Evolutionary conservation across 352 stramenopile species (phyloP).

Genomic region (Phytophthora pluvialis): DNA sequence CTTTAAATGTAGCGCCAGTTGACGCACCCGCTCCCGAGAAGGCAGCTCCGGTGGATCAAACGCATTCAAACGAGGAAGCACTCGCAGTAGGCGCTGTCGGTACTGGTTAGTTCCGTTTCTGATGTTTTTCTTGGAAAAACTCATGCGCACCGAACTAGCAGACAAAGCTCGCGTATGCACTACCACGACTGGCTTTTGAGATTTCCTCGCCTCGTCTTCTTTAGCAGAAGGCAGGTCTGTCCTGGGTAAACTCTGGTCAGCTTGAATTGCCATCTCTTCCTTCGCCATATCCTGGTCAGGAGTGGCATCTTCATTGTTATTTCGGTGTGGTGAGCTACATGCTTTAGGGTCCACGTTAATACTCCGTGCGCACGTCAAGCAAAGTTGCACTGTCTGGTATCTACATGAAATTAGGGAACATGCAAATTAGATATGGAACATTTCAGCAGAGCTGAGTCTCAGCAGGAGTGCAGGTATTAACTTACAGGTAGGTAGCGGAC

Average conservation of each 20-base stretch:
- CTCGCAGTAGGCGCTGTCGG: slow-evolving; percentile 37
- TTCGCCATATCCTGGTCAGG: background rate
- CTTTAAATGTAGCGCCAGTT: slow-evolving; percentile 49
- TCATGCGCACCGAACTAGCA: slow-evolving; percentile 35
- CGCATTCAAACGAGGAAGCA: slow-evolving; percentile 31
- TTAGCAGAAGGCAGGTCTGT: slow-evolving; percentile 7
- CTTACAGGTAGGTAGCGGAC: slow-evolving; percentile 48
- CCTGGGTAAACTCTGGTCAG: background rate
- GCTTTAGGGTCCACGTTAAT: slow-evolving; percentile 30
- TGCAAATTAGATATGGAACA: background rate
- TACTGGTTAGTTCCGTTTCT: slow-evolving; percentile 39
- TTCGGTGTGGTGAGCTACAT: background rate
- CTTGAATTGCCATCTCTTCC: background rate
- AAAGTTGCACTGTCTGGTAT: slow-evolving; percentile 55
- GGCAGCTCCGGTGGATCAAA: slow-evolving; percentile 13
- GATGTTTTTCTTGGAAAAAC: slow-evolving; percentile 46
- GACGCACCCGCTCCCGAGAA: slow-evolving; percentile 40
- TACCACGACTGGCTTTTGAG: slow-evolving; percentile 31
- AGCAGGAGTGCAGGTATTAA: background rate
- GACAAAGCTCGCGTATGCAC: slow-evolving; percentile 36
- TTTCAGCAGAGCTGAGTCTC: background rate
- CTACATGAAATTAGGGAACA: slow-evolving; percentile 13
- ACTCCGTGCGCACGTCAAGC: slow-evolving; percentile 39
- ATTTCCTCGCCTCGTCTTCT: slow-evolving; percentile 11
- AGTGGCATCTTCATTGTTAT: slow-evolving; percentile 8